Evolutionary conservation across 1,284 basidiomycete genomes (phyloP).

Genomic region (Rhodofomes roseus): DNA sequence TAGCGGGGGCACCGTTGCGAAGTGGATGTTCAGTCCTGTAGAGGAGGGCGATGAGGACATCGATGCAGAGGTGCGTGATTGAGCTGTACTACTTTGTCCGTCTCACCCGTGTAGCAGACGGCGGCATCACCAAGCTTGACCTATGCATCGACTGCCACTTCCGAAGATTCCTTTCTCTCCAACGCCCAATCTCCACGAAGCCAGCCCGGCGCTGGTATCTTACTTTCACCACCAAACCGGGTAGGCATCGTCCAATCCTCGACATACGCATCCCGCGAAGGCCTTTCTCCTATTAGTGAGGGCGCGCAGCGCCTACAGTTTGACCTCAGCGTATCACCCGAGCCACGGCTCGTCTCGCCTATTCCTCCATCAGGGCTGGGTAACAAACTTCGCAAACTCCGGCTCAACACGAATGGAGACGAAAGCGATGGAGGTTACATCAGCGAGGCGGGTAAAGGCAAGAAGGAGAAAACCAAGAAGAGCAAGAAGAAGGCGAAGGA

Average conservation of each 20-base stretch:
- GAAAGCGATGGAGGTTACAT: slow-evolving; percentile 53
- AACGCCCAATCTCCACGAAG: slow-evolving; percentile 14
- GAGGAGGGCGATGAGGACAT: slow-evolving; percentile 48
- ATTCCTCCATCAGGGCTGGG: slow-evolving; percentile 13
- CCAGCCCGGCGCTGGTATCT: slow-evolving; percentile 24
- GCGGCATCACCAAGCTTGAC: slow-evolving; percentile 31
- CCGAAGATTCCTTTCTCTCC: slow-evolving; percentile 31
- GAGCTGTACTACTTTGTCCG: slow-evolving; percentile 1
- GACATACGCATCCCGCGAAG: slow-evolving; percentile 1
- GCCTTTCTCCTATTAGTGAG: slow-evolving; percentile 8
- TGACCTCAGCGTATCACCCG: slow-evolving; percentile 21
- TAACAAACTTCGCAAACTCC: slow-evolving; percentile 37
- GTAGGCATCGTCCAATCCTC: neutral
- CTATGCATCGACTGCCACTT: slow-evolving; percentile 32
- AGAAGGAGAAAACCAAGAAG: slow-evolving; percentile 25
- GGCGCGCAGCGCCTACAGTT: slow-evolving; percentile 21
- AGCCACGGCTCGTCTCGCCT: slow-evolving; percentile 17
- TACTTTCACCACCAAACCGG: neutral
- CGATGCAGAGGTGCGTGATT: slow-evolving; percentile 18
- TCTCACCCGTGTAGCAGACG: slow-evolving; percentile 13
- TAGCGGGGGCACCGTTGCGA: slow-evolving; percentile 49
- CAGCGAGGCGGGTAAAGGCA: slow-evolving; percentile 38
- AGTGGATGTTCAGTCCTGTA: slow-evolving; percentile 65
- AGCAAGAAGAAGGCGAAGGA: slow-evolving; percentile 18
- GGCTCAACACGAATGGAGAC: slow-evolving; percentile 37